Evolutionary conservation across 73 alveolate genomes (phyloP).

Genomic region (Paraurostyla sp.): DNA sequence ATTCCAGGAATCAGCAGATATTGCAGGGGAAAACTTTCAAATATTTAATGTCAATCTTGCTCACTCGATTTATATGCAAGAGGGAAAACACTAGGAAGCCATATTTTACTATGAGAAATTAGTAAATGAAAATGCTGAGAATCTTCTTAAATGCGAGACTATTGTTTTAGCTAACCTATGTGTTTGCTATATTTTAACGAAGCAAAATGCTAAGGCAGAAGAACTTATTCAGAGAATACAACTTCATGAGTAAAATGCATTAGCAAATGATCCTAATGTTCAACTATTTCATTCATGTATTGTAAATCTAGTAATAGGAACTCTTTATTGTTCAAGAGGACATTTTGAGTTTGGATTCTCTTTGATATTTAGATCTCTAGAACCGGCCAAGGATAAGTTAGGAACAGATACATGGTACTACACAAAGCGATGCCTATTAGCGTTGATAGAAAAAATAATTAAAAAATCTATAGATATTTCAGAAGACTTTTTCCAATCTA

Average conservation of each 20-base stretch:
- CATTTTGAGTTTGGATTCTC: conserved; percentile 81
- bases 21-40: conserved; percentile 65
- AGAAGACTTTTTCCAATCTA: conserved; percentile 53
- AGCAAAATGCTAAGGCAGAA: conserved; percentile 78
- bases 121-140: conserved; percentile 40
- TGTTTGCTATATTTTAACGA: conserved; percentile 79
- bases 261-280: conserved; percentile 68
- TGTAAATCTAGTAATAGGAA: conserved; percentile 84
- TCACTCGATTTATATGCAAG: conserved; percentile 85
- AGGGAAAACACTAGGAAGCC: conserved; percentile 73
- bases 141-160: conserved; percentile 77
- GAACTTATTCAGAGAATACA: conserved; percentile 67
- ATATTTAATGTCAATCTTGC: conserved; percentile 77
- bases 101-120: conserved; percentile 73
- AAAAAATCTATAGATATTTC: conserved; percentile 68
- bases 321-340: conserved; percentile 82
- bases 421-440: conserved; percentile 77
- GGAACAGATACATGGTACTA: conserved; percentile 90
- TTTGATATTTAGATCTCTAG: conserved; percentile 72
- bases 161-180: conserved; percentile 85
- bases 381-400: conserved; percentile 78
- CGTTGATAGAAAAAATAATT: conserved; percentile 74
- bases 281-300: conserved; percentile 82
- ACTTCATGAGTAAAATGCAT: conserved; percentile 73
- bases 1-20: conserved; percentile 73